Evolutionary conservation across 2,329 filamentous ascomycete species (phyloP).

Genomic region (Diaporthe amygdali): DNA sequence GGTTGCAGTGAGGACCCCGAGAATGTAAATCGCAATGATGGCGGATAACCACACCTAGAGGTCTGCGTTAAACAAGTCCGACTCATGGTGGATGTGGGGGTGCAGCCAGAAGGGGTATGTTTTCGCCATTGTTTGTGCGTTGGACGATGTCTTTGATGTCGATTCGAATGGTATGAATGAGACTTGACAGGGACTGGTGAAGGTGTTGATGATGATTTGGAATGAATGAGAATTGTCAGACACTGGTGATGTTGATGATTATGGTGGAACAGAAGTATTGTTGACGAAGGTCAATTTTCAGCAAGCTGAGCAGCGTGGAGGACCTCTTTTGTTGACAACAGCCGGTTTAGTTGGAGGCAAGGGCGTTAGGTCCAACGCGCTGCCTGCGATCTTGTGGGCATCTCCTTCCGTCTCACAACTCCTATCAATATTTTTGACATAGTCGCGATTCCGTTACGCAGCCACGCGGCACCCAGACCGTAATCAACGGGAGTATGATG

Average conservation of each 20-base stretch:
- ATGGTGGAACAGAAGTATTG: background rate
- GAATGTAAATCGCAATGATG: too few relatives aligned
- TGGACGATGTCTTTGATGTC: background rate
- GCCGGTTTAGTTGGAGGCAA: background rate
- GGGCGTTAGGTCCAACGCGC: background rate
- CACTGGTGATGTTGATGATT: background rate
- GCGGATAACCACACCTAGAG: too few relatives aligned
- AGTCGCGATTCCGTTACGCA: background rate
- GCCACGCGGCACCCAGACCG: background rate
- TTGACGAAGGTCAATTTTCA: background rate
- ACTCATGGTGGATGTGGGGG: too few relatives aligned
- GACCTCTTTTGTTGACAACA: background rate
- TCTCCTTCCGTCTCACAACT: background rate
- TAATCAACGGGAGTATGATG: background rate
- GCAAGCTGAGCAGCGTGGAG: background rate
- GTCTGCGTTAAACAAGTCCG: too few relatives aligned
- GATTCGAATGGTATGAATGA: background rate
- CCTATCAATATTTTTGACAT: background rate
- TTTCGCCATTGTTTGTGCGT: background rate
- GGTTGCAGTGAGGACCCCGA: too few relatives aligned
- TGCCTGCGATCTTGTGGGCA: background rate
- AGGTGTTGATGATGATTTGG: background rate
- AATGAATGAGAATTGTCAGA: background rate
- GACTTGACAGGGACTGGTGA: background rate
- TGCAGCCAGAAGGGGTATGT: too few relatives aligned